A percentile compares a stretch with the other conserved stretches of the same genome.
Evolutionary conservation across 1,284 basidiomycete species (phyloP).

Genomic region (Naganishia cerealis): DNA sequence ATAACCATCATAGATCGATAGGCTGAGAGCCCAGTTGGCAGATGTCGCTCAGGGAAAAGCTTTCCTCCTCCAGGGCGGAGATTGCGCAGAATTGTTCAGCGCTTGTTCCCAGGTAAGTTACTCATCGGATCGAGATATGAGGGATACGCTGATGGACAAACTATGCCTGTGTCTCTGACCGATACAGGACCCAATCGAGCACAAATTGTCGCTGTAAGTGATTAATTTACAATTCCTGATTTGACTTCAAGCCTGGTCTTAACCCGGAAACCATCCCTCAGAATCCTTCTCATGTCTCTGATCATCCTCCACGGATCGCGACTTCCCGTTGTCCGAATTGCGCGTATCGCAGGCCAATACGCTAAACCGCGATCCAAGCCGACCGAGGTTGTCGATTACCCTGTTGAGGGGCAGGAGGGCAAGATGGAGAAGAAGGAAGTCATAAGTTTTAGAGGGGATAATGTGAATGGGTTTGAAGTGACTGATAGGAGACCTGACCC

Average conservation of each 20-base stretch:
- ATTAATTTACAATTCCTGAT: neutral
- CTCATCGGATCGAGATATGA: neutral
- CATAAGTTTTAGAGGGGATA: constrained; percentile 73
- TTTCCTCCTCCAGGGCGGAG: constrained; percentile 93
- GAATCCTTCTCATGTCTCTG: constrained; percentile 87
- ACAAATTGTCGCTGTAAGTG: constrained; percentile 76
- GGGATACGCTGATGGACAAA: neutral
- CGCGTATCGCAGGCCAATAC: constrained; percentile 92
- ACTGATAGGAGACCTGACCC: constrained; percentile 82
- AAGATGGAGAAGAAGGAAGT: constrained; percentile 48
- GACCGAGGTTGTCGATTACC: constrained; percentile 68
- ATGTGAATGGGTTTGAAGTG: constrained; percentile 76
- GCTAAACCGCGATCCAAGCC: constrained; percentile 89
- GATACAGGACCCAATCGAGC: constrained; percentile 79
- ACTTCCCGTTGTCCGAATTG: constrained; percentile 85
- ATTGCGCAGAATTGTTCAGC: constrained; percentile 92
- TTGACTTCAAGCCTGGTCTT: neutral
- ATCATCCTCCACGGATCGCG: constrained; percentile 92
- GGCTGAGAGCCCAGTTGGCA: constrained; percentile 73
- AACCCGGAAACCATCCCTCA: constrained; percentile 23
- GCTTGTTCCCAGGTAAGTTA: constrained; percentile 77
- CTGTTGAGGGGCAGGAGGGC: constrained; percentile 42
- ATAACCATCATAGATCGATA: constrained; percentile 67
- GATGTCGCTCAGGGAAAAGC: constrained; percentile 83
- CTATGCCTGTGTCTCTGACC: neutral